phyloP scores from a whole-genome alignment of 1,139 yeast genomes.

The Scheffersomyces illinoinensis region DNA sequence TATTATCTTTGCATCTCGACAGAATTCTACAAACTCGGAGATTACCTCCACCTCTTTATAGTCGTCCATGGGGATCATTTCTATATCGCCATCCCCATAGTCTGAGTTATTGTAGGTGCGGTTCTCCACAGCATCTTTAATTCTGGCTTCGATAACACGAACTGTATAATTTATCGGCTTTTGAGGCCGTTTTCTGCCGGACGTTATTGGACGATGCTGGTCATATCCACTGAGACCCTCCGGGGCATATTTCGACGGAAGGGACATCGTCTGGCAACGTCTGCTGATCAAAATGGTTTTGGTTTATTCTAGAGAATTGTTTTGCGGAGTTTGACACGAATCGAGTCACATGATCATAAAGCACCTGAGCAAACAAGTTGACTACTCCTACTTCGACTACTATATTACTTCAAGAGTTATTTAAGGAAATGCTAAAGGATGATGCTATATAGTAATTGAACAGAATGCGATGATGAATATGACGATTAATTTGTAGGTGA shows the following conservation, averaged over 20 bases:
- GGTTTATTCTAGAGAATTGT: neutral
- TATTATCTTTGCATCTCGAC: neutral
- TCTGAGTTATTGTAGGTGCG: constrained; percentile 7
- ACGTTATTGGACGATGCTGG: constrained; percentile 30
- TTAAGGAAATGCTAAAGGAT: neutral
- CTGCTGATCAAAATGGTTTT: neutral
- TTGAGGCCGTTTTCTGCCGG: constrained; percentile 21
- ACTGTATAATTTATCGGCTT: constrained; percentile 28
- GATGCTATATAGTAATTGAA: neutral
- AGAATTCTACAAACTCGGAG: constrained; percentile 35
- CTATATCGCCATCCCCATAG: constrained; percentile 39
- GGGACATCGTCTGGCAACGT: constrained; percentile 14
- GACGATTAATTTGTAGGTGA: neutral
- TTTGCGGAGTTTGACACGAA: neutral
- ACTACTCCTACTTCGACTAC: neutral
- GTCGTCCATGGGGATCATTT: constrained; percentile 54
- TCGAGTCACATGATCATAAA: neutral
- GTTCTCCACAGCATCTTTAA: constrained; percentile 26
- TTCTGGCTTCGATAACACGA: constrained; percentile 33
- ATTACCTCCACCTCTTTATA: constrained; percentile 46
- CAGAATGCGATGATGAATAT: neutral
- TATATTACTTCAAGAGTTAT: neutral
- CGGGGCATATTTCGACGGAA: constrained; percentile 50
- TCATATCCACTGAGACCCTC: constrained; percentile 36
- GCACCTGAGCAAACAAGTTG: neutral